Evolutionary conservation across 208 protist species (phyloP).

Genomic region (Leptomonas pyrrhocoris): DNA sequence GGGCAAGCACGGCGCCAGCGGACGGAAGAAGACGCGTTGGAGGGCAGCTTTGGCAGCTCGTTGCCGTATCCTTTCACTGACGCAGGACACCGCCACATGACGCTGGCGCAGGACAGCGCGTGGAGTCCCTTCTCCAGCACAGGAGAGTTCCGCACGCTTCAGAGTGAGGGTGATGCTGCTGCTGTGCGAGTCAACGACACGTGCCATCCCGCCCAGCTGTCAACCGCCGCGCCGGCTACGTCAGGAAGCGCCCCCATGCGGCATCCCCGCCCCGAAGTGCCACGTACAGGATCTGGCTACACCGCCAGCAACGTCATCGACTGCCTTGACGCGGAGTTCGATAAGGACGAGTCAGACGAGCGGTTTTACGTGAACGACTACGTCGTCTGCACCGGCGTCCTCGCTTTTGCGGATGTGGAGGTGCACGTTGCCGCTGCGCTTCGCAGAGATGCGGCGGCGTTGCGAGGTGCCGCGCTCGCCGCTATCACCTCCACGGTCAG

Average conservation of each 20-base stretch:
- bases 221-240: too few species aligned
- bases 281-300: neutral
- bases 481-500: conserved; percentile 8
- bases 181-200: too few species aligned
- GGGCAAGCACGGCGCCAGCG: neutral
- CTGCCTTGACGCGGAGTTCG: neutral
- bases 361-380: conserved; percentile 48
- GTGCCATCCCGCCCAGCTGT: too few species aligned
- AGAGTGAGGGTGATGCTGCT: too few species aligned
- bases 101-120: neutral
- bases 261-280: too few species aligned
- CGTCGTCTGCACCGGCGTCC: conserved; percentile 47
- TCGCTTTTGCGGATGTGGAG: conserved; percentile 60
- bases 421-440: conserved; percentile 6
- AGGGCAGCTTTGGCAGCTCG: neutral
- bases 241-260: too few species aligned
- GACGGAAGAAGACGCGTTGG: neutral
- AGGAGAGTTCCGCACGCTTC: too few species aligned
- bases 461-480: conserved; percentile 21
- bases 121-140: too few species aligned
- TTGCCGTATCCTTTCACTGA: too few species aligned
- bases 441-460: conserved; percentile 1
- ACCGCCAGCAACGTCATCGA: neutral
- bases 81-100: too few species aligned
- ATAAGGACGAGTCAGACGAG: conserved; percentile 1